These are phyloP conservation scores for Alternaria postmessia DNA, from an alignment of 2,329 filamentous ascomycete species.

Conservation along the genomic window DNA sequence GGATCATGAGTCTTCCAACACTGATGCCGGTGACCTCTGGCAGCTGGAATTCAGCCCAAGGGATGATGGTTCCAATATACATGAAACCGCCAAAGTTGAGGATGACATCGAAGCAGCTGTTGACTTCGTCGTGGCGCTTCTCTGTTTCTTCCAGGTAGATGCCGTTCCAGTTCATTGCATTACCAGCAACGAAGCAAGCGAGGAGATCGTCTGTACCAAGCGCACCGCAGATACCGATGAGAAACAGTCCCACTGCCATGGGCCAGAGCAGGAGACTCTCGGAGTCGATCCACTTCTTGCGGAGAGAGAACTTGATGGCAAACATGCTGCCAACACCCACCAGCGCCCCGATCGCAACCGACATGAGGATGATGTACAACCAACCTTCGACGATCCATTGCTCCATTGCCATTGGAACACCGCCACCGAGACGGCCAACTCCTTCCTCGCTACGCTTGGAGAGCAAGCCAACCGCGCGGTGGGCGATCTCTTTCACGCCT, in stretches of 20 bases:
- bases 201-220: slow-evolving; percentile 67
- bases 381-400: slow-evolving; percentile 69
- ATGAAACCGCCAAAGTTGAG: slow-evolving; percentile 69
- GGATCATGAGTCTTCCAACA: slow-evolving; percentile 57
- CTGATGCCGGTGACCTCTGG: slow-evolving; percentile 64
- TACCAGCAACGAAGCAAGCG: slow-evolving; percentile 68
- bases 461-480: slow-evolving; percentile 7
- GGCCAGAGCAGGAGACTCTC: slow-evolving; percentile 62
- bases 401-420: slow-evolving; percentile 60
- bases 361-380: slow-evolving; percentile 66
- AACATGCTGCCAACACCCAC: slow-evolving; percentile 60
- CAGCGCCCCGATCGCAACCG: slow-evolving; percentile 61
- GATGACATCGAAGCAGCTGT: slow-evolving; percentile 64
- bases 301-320: slow-evolving; percentile 51
- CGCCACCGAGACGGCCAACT: slow-evolving; percentile 62
- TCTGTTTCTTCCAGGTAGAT: slow-evolving; percentile 65
- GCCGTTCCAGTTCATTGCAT: slow-evolving; percentile 69
- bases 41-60: slow-evolving; percentile 64
- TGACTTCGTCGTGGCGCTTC: slow-evolving; percentile 67
- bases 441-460: slow-evolving; percentile 35
- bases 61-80: slow-evolving; percentile 65
- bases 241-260: slow-evolving; percentile 60
- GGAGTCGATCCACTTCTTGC: slow-evolving; percentile 59
- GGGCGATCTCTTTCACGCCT: slow-evolving; percentile 1
- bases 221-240: slow-evolving; percentile 65